Conservation (phyloP, 441 rosid species). For the Gossypium armourianum region DNA sequence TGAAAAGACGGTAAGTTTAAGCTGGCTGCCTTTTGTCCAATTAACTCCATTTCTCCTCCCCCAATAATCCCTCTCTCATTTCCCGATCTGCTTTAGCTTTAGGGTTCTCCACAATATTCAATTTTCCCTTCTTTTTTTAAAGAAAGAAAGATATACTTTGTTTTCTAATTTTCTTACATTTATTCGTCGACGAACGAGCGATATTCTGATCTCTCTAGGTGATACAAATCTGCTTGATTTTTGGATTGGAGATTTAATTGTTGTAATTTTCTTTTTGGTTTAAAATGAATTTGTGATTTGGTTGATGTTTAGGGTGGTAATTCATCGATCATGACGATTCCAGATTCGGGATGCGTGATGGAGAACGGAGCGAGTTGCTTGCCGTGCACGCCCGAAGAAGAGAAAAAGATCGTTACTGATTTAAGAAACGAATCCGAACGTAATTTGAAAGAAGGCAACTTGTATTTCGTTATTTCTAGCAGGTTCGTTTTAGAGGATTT, state of each 20-base stretch:
- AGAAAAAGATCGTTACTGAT: constrained; percentile 49
- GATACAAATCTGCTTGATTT: not conserved
- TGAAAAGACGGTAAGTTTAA: constrained; percentile 19
- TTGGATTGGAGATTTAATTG: not conserved
- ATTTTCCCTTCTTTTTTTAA: not conserved
- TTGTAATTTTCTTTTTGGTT: not conserved
- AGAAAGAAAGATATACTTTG: not conserved
- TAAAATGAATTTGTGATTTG: not conserved
- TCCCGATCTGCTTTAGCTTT: constrained; percentile 8
- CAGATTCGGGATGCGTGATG: constrained; percentile 37
- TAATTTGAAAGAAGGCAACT: constrained; percentile 54
- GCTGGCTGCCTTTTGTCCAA: not conserved
- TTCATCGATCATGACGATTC: constrained; percentile 37
- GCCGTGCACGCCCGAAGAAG: constrained; percentile 53
- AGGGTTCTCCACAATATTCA: constrained; percentile 17
- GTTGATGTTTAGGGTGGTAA: not conserved
- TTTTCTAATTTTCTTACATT: constrained; percentile 13
- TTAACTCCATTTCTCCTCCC: not conserved
- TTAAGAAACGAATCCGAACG: constrained; percentile 44
- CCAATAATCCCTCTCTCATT: not conserved
- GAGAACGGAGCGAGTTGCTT: constrained; percentile 41
- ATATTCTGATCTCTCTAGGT: constrained; percentile 16
- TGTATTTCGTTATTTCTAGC: constrained; percentile 56
- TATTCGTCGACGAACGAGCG: constrained; percentile 9
- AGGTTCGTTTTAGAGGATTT: constrained; percentile 29